Conservation (phyloP, 2,329 filamentous ascomycete species). For the Endoconidiophora laricicola region DNA sequence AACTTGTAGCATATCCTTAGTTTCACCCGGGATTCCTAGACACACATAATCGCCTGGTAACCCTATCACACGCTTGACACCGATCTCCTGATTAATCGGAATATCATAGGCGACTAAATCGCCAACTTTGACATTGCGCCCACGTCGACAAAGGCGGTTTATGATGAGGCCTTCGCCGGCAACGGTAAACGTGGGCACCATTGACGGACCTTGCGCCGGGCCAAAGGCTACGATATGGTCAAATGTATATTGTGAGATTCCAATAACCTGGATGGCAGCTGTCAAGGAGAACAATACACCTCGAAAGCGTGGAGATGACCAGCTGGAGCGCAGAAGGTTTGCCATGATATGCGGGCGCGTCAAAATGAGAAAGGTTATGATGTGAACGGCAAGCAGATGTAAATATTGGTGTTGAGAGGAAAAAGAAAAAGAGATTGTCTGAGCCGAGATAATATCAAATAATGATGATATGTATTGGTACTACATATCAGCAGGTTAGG, state of each 20-base stretch:
- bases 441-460: too few species aligned
- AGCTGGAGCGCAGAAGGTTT: constrained; percentile 10
- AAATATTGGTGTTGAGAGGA: too few species aligned
- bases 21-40: constrained; percentile 39
- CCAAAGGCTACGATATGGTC: constrained; percentile 47
- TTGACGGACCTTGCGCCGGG: constrained; percentile 56
- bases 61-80: constrained; percentile 65
- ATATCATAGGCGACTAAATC: constrained; percentile 70
- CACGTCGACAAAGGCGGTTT: constrained; percentile 49
- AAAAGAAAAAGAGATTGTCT: too few species aligned
- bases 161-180: constrained; percentile 53
- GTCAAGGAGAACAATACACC: constrained; percentile 26
- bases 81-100: constrained; percentile 43
- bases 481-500: too few species aligned
- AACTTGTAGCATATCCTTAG: constrained; percentile 39
- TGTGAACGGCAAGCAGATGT: too few species aligned
- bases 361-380: too few species aligned
- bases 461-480: too few species aligned
- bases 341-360: constrained; percentile 1
- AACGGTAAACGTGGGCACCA: constrained; percentile 69
- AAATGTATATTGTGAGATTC: constrained; percentile 32
- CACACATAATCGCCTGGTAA: constrained; percentile 63
- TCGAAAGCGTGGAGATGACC: constrained; percentile 9
- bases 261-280: constrained; percentile 28
- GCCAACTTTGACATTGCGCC: constrained; percentile 52